Evolutionary conservation across 83 land plant genomes (phyloP).

Genomic region (Picea engelmannii): DNA sequence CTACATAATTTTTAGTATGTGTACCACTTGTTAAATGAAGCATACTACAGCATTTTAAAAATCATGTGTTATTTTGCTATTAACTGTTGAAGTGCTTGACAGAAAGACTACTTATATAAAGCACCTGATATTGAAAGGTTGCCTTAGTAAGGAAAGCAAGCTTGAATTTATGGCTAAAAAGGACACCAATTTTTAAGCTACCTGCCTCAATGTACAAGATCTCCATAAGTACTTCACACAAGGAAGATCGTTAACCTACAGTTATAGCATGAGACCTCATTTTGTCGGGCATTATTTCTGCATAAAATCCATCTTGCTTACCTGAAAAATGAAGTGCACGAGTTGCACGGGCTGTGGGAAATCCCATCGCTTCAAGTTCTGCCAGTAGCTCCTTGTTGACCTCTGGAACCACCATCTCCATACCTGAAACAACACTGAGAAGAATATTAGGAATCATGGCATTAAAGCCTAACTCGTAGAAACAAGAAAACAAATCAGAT

Average conservation of each 20-base stretch:
- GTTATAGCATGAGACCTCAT: neutral
- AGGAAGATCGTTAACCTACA: neutral
- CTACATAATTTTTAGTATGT: no score
- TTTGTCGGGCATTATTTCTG: neutral
- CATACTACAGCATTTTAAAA: no score
- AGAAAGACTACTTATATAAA: neutral
- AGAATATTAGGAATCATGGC: constrained; percentile 14
- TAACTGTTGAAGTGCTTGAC: no score
- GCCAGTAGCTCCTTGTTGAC: constrained; percentile 65
- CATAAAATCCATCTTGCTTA: constrained; percentile 14
- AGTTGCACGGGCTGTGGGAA: constrained; percentile 61
- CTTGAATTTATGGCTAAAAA: neutral
- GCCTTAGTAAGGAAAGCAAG: neutral
- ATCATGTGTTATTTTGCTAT: no score
- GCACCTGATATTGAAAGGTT: neutral
- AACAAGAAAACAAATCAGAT: neutral
- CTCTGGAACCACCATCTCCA: constrained; percentile 67
- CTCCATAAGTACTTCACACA: neutral
- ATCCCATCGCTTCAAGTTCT: constrained; percentile 87
- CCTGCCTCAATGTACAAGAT: neutral
- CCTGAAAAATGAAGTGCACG: constrained; percentile 83
- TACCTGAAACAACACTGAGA: neutral
- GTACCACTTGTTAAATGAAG: no score
- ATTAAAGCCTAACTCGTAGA: neutral
- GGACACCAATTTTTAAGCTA: neutral